These are phyloP conservation scores for Cocos nucifera DNA, from an alignment of 176 grass and related monocot species.

Conservation along the genomic window DNA sequence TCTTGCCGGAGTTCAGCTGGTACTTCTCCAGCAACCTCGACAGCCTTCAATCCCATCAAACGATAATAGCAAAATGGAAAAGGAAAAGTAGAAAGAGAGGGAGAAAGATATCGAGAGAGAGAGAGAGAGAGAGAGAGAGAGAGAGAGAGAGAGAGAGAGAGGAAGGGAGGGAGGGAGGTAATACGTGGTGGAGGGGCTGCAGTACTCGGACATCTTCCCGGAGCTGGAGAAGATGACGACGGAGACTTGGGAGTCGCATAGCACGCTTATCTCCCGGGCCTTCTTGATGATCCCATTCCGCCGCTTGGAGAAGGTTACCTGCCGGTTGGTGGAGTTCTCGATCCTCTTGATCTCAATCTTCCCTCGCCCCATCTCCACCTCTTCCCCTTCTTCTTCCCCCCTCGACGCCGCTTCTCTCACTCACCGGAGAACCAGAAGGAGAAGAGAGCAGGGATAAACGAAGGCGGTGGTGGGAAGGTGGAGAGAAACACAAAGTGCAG, in stretches of 20 bases:
- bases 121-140: background rate
- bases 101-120: too few relatives aligned
- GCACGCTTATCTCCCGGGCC: constrained; percentile 85
- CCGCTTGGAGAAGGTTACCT: constrained; percentile 90
- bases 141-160: background rate
- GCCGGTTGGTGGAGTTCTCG: constrained; percentile 88
- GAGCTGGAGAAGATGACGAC: constrained; percentile 85
- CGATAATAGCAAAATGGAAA: background rate
- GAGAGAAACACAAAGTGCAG: too few relatives aligned
- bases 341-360: constrained; percentile 99
- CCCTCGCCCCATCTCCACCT: constrained; percentile 59
- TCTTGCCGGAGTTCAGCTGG: constrained; percentile 81
- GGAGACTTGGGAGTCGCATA: constrained; percentile 77
- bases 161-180: background rate
- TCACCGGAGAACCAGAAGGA: too few relatives aligned
- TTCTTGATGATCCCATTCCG: constrained; percentile 94
- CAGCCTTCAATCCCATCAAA: constrained; percentile 30
- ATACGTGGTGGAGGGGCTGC: constrained; percentile 62
- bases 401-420: too few relatives aligned
- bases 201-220: constrained; percentile 90
- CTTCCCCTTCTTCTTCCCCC: background rate
- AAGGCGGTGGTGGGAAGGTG: too few relatives aligned
- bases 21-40: constrained; percentile 85
- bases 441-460: too few relatives aligned
- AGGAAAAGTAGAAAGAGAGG: background rate